A percentile compares a stretch with the other conserved stretches of the same genome.
These are phyloP conservation scores for Trichoderma atrobrunneum DNA, from an alignment of 2,329 filamentous ascomycete genomes.

Conservation along the genomic window DNA sequence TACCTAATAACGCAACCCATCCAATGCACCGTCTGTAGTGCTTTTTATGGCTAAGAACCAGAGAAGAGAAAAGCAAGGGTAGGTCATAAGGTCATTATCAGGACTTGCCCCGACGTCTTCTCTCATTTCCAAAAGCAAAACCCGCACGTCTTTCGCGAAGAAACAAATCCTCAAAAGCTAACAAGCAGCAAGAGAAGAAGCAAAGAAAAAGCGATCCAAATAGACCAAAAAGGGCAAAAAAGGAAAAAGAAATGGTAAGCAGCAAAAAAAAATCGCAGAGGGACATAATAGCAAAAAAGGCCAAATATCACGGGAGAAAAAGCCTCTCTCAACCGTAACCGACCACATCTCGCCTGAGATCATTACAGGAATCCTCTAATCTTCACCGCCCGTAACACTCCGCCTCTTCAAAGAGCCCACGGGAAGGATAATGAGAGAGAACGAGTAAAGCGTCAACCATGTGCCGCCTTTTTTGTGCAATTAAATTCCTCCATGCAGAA, in stretches of 20 bases:
- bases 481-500: constrained; percentile 40
- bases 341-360: constrained; percentile 36
- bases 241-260: constrained; percentile 24
- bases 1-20: constrained; percentile 38
- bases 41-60: constrained; percentile 28
- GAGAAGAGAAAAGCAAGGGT: constrained; percentile 27
- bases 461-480: constrained; percentile 29
- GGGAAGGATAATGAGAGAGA: constrained; percentile 24
- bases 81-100: constrained; percentile 39
- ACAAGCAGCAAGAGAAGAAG: constrained; percentile 11
- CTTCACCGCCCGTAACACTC: constrained; percentile 30
- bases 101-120: constrained; percentile 27
- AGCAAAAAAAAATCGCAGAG: constrained; percentile 16
- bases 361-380: constrained; percentile 38
- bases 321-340: constrained; percentile 24
- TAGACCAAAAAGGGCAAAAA: constrained; percentile 17
- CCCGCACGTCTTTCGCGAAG: constrained; percentile 13
- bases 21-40: constrained; percentile 34
- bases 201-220: background rate
- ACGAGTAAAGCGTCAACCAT: constrained; percentile 21
- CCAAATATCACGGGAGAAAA: constrained; percentile 27
- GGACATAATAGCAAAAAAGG: constrained; percentile 20
- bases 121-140: constrained; percentile 27
- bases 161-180: constrained; percentile 12
- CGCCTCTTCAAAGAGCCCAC: constrained; percentile 28